Evolutionary conservation across 148 eudicot species (phyloP).

Genomic region (Suaeda aralocaspica): DNA sequence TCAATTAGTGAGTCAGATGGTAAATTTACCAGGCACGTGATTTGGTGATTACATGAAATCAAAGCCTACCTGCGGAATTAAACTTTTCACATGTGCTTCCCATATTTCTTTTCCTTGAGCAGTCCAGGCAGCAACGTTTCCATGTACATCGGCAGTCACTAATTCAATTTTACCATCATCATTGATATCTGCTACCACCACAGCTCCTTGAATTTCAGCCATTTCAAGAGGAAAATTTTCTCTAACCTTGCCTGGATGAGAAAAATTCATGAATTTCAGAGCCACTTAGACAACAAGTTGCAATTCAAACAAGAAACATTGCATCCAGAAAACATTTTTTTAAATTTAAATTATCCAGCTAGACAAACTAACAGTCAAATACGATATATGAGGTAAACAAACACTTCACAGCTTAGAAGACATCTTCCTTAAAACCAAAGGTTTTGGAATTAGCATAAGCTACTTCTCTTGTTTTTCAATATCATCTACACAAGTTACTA

Average conservation of each 20-base stretch:
- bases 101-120: slow-evolving; percentile 92
- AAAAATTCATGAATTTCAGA: not conserved
- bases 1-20: not conserved
- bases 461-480: not conserved
- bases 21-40: not conserved
- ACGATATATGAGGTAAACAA: too few relatives aligned
- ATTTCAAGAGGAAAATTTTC: slow-evolving; percentile 94
- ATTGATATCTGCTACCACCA: slow-evolving; percentile 91
- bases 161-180: slow-evolving; percentile 97
- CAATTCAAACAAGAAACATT: not conserved
- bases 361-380: not conserved
- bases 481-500: too few relatives aligned
- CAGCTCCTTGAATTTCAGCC: slow-evolving; percentile 98
- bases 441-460: not conserved
- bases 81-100: slow-evolving; percentile 92
- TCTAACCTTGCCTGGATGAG: slow-evolving; percentile 73
- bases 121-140: slow-evolving; percentile 99
- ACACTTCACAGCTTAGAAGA: not conserved
- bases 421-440: not conserved
- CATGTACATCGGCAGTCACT: slow-evolving; percentile 86
- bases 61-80: slow-evolving; percentile 69
- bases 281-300: not conserved
- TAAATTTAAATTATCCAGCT: not conserved
- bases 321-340: not conserved
- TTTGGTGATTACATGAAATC: too few relatives aligned